phyloP scores from a whole-genome alignment of 2,329 filamentous ascomycete genomes.

The Zasmidium angulare region DNA sequence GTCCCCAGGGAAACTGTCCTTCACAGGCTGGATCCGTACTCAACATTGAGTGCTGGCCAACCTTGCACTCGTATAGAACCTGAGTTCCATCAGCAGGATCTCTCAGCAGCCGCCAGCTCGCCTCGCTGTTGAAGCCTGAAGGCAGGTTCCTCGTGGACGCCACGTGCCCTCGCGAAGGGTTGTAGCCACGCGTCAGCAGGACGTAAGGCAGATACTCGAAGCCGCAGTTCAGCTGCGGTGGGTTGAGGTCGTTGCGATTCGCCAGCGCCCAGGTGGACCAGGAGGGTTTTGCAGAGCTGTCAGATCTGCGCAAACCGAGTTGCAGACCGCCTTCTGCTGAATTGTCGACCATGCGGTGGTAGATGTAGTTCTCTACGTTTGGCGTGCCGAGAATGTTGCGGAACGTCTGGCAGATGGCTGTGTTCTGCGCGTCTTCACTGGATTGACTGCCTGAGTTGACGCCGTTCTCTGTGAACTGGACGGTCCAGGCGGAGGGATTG shows the following conservation, averaged over 20 bases:
- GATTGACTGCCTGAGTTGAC: neutral
- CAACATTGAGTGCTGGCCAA: neutral
- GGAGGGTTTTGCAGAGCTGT: neutral
- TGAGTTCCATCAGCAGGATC: neutral
- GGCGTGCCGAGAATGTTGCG: neutral
- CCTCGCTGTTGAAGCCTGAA: neutral
- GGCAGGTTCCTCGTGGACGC: neutral
- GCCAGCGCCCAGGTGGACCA: neutral
- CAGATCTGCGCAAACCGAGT: neutral
- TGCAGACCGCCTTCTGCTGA: neutral
- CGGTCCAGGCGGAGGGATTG: neutral
- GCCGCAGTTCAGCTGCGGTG: neutral
- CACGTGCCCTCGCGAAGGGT: neutral
- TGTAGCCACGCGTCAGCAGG: neutral
- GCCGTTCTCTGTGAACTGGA: conserved; percentile 1
- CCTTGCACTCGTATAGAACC: conserved; percentile 1
- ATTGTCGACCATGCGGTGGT: neutral
- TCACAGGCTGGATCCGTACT: neutral
- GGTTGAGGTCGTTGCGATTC: neutral
- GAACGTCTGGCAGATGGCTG: neutral
- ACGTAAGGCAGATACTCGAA: neutral
- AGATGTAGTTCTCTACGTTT: conserved; percentile 1
- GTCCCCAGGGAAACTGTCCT: neutral
- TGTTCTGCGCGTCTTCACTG: neutral
- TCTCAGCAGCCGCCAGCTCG: neutral